A percentile compares a stretch with the other conserved stretches of the same genome.
phyloP scores from a whole-genome alignment of 192 early-diverging fungal genomes.

The Backusella macrospora region DNA sequence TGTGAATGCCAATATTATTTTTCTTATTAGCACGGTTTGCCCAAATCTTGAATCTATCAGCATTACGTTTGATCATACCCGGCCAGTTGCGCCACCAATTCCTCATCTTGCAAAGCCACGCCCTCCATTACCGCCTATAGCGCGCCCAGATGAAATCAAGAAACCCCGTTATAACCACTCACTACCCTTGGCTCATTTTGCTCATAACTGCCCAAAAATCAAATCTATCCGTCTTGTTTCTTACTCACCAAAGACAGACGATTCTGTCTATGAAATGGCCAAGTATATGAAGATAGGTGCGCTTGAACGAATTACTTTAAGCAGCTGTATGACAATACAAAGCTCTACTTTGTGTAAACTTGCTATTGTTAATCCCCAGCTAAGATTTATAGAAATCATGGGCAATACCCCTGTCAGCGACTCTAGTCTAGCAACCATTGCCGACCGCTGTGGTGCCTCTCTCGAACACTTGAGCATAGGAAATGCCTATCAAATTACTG shows the following conservation, averaged over 20 bases:
- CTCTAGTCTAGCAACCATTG: slow-evolving; percentile 31
- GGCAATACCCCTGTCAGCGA: slow-evolving; percentile 36
- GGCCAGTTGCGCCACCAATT: slow-evolving; percentile 22
- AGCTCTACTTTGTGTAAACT: slow-evolving; percentile 41
- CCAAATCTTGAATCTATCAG: slow-evolving; percentile 31
- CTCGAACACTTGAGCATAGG: slow-evolving; percentile 33
- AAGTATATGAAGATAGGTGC: slow-evolving; percentile 29
- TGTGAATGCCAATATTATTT: slow-evolving; percentile 31
- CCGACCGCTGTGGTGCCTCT: slow-evolving; percentile 30
- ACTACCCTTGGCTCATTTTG: slow-evolving; percentile 36
- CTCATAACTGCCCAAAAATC: slow-evolving; percentile 35
- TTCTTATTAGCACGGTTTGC: slow-evolving; percentile 31
- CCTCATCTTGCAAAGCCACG: slow-evolving; percentile 4
- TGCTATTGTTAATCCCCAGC: slow-evolving; percentile 31
- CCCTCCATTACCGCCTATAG: neutral
- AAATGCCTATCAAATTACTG: slow-evolving; percentile 35
- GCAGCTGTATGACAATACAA: slow-evolving; percentile 32
- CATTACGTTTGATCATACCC: slow-evolving; percentile 27
- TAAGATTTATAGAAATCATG: slow-evolving; percentile 32
- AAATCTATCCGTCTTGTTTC: slow-evolving; percentile 28
- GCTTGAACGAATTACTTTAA: slow-evolving; percentile 21
- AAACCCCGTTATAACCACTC: slow-evolving; percentile 17
- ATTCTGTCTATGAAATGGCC: slow-evolving; percentile 41
- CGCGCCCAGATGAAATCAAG: neutral
- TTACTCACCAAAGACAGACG: slow-evolving; percentile 39